Percentiles rank a stretch among this genome's conserved stretches.
Evolutionary conservation across 495 filamentous ascomycete species (phyloP).

Genomic region (Melanomma pulvis-pyrius): DNA sequence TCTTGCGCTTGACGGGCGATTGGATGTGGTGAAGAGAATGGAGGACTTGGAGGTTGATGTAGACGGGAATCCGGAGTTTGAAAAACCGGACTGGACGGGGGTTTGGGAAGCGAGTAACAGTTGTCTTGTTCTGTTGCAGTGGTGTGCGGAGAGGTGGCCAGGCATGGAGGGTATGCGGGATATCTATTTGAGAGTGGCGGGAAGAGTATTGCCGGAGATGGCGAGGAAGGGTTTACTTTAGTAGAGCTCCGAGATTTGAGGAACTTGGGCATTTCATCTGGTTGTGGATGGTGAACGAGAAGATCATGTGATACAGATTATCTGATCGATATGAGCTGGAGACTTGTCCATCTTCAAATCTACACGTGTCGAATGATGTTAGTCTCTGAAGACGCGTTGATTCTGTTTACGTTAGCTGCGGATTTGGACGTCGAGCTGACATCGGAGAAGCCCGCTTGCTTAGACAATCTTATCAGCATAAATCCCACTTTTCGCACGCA

Average conservation of each 20-base stretch:
- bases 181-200: constrained; percentile 5
- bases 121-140: constrained; percentile 12
- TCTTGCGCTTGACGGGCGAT: constrained; percentile 9
- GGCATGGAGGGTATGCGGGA: constrained; percentile 22
- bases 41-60: background rate
- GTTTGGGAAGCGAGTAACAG: constrained; percentile 10
- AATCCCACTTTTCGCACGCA: background rate
- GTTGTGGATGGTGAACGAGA: too few relatives aligned
- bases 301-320: too few relatives aligned
- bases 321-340: too few relatives aligned
- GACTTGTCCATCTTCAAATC: too few relatives aligned
- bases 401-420: background rate
- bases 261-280: background rate
- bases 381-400: too few relatives aligned
- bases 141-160: constrained; percentile 13
- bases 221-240: constrained; percentile 1
- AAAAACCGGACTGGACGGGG: background rate
- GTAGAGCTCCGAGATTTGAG: background rate
- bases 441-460: too few relatives aligned
- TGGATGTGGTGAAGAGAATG: constrained; percentile 6
- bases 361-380: too few relatives aligned
- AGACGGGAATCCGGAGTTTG: background rate
- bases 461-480: too few relatives aligned
- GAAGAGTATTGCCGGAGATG: background rate
- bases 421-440: background rate